phyloP scores from a whole-genome alignment of 305 asterid species.

The Nicotiana rustica region DNA sequence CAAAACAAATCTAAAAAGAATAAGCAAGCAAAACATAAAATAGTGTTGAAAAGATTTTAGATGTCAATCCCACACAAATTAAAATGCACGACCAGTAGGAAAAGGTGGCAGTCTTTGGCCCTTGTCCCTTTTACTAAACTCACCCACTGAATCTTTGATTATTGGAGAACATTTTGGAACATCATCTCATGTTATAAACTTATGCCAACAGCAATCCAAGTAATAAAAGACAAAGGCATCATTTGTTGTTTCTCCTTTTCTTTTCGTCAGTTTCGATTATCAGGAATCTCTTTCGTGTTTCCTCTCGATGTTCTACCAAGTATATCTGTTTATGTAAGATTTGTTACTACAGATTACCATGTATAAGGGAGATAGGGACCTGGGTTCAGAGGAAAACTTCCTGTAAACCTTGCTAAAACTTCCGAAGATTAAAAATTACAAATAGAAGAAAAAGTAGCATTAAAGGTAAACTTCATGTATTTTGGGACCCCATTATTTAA shows the following conservation, averaged over 20 bases:
- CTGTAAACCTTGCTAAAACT: background rate
- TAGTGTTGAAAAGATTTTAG: background rate
- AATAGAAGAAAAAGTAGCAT: background rate
- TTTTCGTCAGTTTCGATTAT: background rate
- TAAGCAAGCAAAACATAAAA: background rate
- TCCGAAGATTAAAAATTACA: background rate
- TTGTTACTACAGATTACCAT: constrained; percentile 13
- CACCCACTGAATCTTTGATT: background rate
- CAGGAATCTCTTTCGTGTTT: background rate
- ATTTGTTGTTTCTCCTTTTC: background rate
- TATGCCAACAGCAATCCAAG: constrained; percentile 17
- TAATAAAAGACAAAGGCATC: background rate
- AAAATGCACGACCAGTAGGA: background rate
- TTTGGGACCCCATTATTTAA: background rate
- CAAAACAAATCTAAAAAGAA: too few relatives aligned
- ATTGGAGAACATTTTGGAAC: background rate
- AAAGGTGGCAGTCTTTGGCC: background rate
- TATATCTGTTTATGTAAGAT: background rate
- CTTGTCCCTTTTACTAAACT: background rate
- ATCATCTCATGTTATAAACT: constrained; percentile 11
- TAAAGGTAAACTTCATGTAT: background rate
- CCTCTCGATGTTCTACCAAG: background rate
- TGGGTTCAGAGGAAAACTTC: background rate
- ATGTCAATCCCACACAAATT: background rate
- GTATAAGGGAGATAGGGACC: constrained; percentile 18